phyloP scores from a whole-genome alignment of 2,329 filamentous ascomycete species.

The Verticillium alfalfae region DNA sequence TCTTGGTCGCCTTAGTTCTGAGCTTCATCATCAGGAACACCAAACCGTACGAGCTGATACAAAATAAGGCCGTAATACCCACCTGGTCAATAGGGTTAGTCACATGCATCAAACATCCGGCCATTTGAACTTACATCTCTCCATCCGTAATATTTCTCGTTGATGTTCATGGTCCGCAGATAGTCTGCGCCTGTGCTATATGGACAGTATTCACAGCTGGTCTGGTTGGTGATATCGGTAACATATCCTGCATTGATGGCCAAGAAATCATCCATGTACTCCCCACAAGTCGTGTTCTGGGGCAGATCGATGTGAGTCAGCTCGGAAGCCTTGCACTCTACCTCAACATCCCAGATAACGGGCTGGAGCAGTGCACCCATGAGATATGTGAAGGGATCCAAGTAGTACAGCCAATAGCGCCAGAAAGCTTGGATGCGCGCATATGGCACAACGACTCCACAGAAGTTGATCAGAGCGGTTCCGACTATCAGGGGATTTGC shows the following conservation, averaged over 20 bases:
- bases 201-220: constrained; percentile 8
- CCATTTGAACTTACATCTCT: constrained; percentile 7
- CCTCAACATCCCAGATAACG: constrained; percentile 29
- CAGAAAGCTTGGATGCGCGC: constrained; percentile 59
- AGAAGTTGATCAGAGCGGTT: constrained; percentile 59
- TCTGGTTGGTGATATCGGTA: constrained; percentile 1
- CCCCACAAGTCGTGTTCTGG: background rate
- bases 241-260: background rate
- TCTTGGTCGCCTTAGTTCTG: constrained; percentile 40
- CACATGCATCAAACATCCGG: too few relatives aligned
- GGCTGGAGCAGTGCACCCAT: constrained; percentile 29
- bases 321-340: constrained; percentile 25
- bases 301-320: constrained; percentile 7
- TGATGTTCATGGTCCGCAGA: constrained; percentile 11
- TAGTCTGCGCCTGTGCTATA: constrained; percentile 13
- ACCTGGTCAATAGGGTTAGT: background rate
- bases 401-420: constrained; percentile 44
- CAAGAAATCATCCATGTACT: constrained; percentile 1
- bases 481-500: constrained; percentile 51
- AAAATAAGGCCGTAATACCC: constrained; percentile 36
- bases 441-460: constrained; percentile 69
- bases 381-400: constrained; percentile 33
- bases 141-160: constrained; percentile 12
- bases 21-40: constrained; percentile 43
- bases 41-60: constrained; percentile 30